Base-by-base conservation (phyloP, 2,329 filamentous ascomycete species). In the Fusarium cicatricum region DNA sequence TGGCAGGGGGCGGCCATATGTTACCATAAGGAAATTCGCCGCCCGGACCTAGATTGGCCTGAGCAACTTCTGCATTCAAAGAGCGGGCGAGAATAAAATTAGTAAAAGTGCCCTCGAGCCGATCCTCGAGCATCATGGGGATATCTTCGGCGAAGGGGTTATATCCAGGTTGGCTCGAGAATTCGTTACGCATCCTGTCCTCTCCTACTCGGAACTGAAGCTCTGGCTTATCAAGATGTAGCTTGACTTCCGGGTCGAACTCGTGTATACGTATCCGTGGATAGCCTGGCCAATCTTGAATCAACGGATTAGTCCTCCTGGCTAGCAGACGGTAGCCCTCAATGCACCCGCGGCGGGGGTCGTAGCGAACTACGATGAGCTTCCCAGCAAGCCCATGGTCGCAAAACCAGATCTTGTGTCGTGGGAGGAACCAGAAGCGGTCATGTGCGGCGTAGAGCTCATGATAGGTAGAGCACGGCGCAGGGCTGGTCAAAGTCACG, bases 401-500 rank as follows among this genome's bases (percentile, higher is more conserved):
- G 55, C 86, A 85, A 69, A 97, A 94, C 93, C 93, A 97, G 60
- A 97, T 79, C 73, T 90, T 93, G 70, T 90, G 81, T 45, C 84
- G 86, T 0, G 90, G 82, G 1, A 97, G 79, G 68, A 96, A 97
- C 93, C 93, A 97, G 66, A 88, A 86, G 0, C 89, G 88, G 60
- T 95, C 84, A 71, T 95, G 90, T 16, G 87, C 82, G 36, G 82
- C 77, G 71, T 90, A 97, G 3, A 97, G 83, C 21, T 89, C 82
- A 52, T 85, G 85, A 74, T 88, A 97, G 19, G 81, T 87, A 2
- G 76, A 65, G 67, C 83, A 87, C 7, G 88, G 87, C 7, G 80
- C 81, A 0, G 87, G 79, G 1, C 80, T 79, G 1, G 75, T 73
- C 23, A 92, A 75, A 11, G 65, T 60, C 48, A 78, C 69, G 29